Evolutionary conservation across 108 stramenopile genomes (phyloP), one percentile per base, ranked within the genome.

Genomic region (Cyclotella distinguenda): DNA sequence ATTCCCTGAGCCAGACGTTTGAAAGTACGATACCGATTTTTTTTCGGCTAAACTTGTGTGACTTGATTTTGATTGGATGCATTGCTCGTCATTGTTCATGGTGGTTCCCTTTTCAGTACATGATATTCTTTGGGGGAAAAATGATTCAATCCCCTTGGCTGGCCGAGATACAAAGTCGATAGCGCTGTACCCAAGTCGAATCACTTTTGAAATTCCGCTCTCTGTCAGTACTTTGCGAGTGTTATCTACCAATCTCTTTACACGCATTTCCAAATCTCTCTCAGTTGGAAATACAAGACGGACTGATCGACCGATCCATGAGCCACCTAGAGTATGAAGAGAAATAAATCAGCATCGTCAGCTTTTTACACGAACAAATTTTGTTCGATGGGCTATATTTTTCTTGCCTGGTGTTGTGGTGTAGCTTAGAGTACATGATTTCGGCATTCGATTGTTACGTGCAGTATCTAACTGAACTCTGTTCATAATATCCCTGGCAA

Each of bases 371-470:
- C n/a, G n/a, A n/a, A n/a, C n/a, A n/a, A n/a, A n/a, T n/a, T n/a
- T n/a, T n/a, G n/a, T n/a, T n/a, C n/a, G n/a, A n/a, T n/a, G n/a
- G n/a, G n/a, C n/a, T n/a, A n/a, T n/a, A n/a, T n/a, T n/a, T n/a
- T n/a, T n/a, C n/a, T 38, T 27, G 39, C 63, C 76, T 16, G 60
- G 53, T 15, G 63, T 66, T 26, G 77, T 64, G 2, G 79, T 78
- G 51, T 90, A 94, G 18, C 85, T 82, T 9, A 94, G 71, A 22
- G 81, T 89, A 30, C 80, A 77, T 3, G 78, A 73, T 57, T 77
- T 87, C 4, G 92, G 92, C 44, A 76, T 78, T 36, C 92, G 85
- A 55, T 68, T 63, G 61, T 94, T 94, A 21, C 88, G 69, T 13
- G 30, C 47, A 36, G 75, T 66, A 62, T 94, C 92, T 31, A 77